These are phyloP conservation scores for Aspergillus awamori DNA, from an alignment of 2,329 filamentous ascomycete genomes.

Conservation along the genomic window DNA sequence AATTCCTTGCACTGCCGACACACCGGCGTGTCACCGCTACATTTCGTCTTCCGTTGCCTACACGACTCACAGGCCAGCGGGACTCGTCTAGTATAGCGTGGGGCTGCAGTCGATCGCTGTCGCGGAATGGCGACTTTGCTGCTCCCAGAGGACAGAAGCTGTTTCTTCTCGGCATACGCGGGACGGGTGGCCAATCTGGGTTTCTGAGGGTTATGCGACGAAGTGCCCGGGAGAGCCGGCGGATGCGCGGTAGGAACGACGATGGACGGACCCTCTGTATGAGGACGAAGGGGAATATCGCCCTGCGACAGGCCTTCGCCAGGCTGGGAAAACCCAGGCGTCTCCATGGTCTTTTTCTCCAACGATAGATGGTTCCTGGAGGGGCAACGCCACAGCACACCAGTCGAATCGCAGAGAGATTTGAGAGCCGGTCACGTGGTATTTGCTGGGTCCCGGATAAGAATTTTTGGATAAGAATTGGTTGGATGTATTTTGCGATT, in stretches of 20 bases:
- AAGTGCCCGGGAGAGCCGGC: constrained; percentile 9
- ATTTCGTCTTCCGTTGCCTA: constrained; percentile 48
- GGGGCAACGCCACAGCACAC: background rate
- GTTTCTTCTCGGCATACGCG: constrained; percentile 18
- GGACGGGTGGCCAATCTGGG: constrained; percentile 11
- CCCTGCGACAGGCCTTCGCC: constrained; percentile 11
- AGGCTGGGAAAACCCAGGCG: constrained; percentile 13
- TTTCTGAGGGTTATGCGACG: constrained; percentile 7
- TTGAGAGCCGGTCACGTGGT: background rate
- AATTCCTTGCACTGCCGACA: constrained; percentile 47
- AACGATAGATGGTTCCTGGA: background rate
- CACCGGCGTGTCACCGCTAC: constrained; percentile 45
- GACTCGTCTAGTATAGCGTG: constrained; percentile 33
- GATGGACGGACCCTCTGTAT: constrained; percentile 9
- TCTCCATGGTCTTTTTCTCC: constrained; percentile 14
- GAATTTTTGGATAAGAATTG: background rate
- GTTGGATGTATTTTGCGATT: background rate
- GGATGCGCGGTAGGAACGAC: constrained; percentile 17
- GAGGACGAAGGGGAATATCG: constrained; percentile 15
- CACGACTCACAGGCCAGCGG: constrained; percentile 48
- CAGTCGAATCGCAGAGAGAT: background rate
- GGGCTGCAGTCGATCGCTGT: constrained; percentile 20
- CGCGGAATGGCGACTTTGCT: constrained; percentile 39
- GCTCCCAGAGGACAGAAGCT: constrained; percentile 13
- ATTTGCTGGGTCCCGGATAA: background rate